Evolutionary conservation across 306 rosid species (phyloP).

Genomic region (Ormosia emarginata): DNA sequence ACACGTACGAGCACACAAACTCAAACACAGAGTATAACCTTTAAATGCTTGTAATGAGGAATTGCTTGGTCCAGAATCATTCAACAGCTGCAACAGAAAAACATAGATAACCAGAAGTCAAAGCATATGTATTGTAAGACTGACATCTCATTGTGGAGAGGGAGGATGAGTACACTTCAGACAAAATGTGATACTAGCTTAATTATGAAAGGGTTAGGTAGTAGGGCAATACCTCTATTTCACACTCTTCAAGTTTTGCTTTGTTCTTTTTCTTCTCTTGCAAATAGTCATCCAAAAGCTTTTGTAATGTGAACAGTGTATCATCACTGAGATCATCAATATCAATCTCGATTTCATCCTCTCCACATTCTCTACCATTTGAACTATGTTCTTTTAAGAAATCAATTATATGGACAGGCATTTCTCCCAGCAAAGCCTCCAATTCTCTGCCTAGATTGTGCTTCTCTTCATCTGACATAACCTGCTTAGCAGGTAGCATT

Average conservation of each 20-base stretch:
- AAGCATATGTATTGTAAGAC: neutral
- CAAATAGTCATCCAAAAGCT: constrained; percentile 66
- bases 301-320: constrained; percentile 55
- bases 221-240: constrained; percentile 59
- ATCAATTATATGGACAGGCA: constrained; percentile 64
- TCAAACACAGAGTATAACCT: constrained; percentile 45
- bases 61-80: constrained; percentile 82
- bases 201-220: constrained; percentile 3
- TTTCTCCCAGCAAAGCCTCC: constrained; percentile 67
- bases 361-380: constrained; percentile 62
- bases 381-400: constrained; percentile 73
- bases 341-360: constrained; percentile 82
- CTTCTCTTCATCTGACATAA: constrained; percentile 67
- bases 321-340: constrained; percentile 78
- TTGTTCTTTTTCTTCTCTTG: constrained; percentile 49
- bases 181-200: neutral
- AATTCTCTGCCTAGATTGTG: constrained; percentile 55
- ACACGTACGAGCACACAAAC: neutral
- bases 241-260: constrained; percentile 59
- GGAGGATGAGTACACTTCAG: neutral
- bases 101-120: constrained; percentile 18
- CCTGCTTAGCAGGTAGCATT: constrained; percentile 44
- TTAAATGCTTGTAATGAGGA: constrained; percentile 76
- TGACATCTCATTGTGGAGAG: neutral
- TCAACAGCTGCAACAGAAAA: constrained; percentile 57